These are phyloP conservation scores for Globisporangium carolinianum DNA, from an alignment of 352 stramenopile species.

Conservation along the genomic window DNA sequence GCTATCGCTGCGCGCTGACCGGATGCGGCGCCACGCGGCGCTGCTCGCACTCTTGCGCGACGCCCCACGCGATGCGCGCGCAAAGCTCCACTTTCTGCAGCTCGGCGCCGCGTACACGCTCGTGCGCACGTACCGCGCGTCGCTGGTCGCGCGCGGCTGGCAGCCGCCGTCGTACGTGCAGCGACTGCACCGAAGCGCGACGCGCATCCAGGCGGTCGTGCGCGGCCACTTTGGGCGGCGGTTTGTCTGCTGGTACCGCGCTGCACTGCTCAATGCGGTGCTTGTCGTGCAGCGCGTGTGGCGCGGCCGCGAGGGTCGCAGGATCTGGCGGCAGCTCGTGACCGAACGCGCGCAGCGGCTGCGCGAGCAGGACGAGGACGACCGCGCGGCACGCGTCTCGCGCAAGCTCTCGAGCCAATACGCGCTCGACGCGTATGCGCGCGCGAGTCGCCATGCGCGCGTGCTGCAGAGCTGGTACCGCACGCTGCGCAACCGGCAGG, in stretches of 20 bases:
- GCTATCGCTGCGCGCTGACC: conserved; percentile 28
- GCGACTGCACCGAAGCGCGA: conserved; percentile 33
- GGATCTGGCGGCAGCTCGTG: conserved; percentile 48
- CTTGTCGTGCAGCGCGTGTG: conserved; percentile 48
- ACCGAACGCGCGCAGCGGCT: conserved; percentile 30
- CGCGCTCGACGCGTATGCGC: conserved; percentile 37
- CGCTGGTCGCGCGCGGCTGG: conserved; percentile 48
- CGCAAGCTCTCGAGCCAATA: conserved; percentile 56
- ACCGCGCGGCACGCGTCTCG: conserved; percentile 50
- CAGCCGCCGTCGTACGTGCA: conserved; percentile 39
- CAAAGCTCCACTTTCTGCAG: conserved; percentile 36
- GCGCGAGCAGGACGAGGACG: conserved; percentile 45
- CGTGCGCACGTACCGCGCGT: conserved; percentile 36
- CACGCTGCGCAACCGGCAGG: conserved; percentile 45
- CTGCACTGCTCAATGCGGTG: conserved; percentile 24
- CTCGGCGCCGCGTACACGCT: conserved; percentile 45
- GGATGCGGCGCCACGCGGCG: conserved; percentile 23
- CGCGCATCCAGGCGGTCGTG: conserved; percentile 47
- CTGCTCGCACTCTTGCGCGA: conserved; percentile 20
- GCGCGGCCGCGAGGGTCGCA: conserved; percentile 47
- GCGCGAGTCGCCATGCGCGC: conserved; percentile 23
- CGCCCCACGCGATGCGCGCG: conserved; percentile 7
- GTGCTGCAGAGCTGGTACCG: conserved; percentile 63
- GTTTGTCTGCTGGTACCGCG: conserved; percentile 24
- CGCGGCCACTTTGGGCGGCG: conserved; percentile 39